Evolutionary conservation across 306 rosid species (phyloP).

Genomic region (Mucuna pruriens): DNA sequence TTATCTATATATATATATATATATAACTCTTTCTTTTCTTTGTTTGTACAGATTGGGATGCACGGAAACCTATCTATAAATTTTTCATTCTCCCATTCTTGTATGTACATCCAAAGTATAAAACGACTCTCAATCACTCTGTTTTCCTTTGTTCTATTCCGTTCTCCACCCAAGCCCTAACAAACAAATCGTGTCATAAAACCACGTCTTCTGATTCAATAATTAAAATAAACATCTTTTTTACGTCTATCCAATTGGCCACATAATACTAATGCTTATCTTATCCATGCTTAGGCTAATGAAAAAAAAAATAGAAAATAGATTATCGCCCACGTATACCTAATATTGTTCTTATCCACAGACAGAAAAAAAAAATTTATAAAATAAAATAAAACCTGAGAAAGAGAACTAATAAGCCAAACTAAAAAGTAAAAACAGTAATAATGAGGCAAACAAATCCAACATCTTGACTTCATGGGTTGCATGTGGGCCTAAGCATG

Average conservation of each 20-base stretch:
- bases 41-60: too few relatives aligned
- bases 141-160: too few relatives aligned
- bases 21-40: too few relatives aligned
- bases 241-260: background rate
- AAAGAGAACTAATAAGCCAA: background rate
- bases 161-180: too few relatives aligned
- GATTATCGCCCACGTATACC: background rate
- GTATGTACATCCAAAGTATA: too few relatives aligned
- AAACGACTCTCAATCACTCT: too few relatives aligned
- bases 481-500: conserved; percentile 19
- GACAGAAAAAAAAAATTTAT: background rate
- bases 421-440: background rate
- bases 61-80: too few relatives aligned
- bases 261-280: background rate
- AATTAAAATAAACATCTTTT: background rate
- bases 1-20: too few relatives aligned
- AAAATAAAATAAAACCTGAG: background rate
- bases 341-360: background rate
- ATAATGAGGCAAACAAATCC: conserved; percentile 4
- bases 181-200: too few relatives aligned
- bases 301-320: background rate
- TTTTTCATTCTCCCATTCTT: too few relatives aligned
- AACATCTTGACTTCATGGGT: conserved; percentile 16
- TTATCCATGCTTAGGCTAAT: background rate
- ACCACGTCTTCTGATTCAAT: background rate